Conservation (phyloP, 176 grass and related monocot species). For the Juncus effusus region DNA sequence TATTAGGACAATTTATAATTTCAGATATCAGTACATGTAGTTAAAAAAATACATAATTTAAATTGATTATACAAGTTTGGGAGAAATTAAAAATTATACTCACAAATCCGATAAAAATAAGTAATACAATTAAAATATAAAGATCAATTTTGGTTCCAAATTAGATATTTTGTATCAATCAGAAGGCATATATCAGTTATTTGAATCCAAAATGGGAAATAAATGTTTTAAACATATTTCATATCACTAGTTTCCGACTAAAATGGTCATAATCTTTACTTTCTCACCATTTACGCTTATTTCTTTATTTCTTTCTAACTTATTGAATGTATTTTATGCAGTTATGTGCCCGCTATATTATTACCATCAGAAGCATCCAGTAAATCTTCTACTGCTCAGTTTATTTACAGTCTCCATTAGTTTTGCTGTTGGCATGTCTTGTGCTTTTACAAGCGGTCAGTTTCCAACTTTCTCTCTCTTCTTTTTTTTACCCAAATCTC, state of each 20-base stretch:
- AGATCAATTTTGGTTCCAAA: no score
- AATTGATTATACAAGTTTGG: no score
- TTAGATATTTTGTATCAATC: no score
- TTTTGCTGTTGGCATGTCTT: slow-evolving; percentile 82
- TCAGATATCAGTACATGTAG: neutral
- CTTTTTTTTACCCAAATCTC: slow-evolving; percentile 1
- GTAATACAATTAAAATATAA: no score
- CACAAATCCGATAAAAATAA: no score
- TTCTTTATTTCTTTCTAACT: slow-evolving; percentile 9
- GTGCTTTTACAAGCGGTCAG: slow-evolving; percentile 88
- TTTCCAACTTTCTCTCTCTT: neutral
- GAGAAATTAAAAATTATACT: no score
- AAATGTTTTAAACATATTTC: no score
- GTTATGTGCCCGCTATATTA: slow-evolving; percentile 74
- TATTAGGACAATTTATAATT: neutral
- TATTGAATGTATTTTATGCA: slow-evolving; percentile 24
- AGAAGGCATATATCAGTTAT: no score
- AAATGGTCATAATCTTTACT: neutral
- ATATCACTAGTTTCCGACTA: no score
- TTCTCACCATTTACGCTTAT: neutral
- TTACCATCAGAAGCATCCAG: slow-evolving; percentile 70
- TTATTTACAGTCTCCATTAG: slow-evolving; percentile 71
- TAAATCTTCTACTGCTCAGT: slow-evolving; percentile 65
- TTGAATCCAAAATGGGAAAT: no score
- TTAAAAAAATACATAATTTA: no score